Percentiles rank a stretch among this genome's conserved stretches.
These are phyloP conservation scores for Backusella morwellensis DNA, from an alignment of 192 early-diverging fungal genomes.

Conservation along the genomic window DNA sequence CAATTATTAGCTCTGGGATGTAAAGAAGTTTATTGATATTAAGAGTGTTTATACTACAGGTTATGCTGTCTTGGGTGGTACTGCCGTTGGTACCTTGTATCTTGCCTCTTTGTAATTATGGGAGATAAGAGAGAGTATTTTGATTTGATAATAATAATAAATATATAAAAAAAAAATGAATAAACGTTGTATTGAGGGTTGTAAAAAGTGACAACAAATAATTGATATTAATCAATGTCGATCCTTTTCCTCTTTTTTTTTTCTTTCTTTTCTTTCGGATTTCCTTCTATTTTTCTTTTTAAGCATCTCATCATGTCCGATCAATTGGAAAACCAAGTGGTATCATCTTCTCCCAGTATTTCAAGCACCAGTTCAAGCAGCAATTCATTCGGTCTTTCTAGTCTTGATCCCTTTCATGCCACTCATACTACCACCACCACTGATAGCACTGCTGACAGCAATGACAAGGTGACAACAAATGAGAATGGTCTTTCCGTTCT, in stretches of 20 bases:
- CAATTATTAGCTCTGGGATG: slow-evolving; percentile 74
- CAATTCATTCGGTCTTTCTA: not conserved
- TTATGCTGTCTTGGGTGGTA: slow-evolving; percentile 64
- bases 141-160: not conserved
- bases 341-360: not conserved
- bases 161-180: not conserved
- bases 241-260: not conserved
- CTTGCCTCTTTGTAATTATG: slow-evolving; percentile 30
- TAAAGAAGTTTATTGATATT: slow-evolving; percentile 61
- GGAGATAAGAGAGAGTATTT: not conserved
- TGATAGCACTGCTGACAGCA: not conserved
- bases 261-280: not conserved
- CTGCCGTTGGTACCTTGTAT: slow-evolving; percentile 28
- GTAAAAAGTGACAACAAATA: too few species aligned
- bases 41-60: slow-evolving; percentile 83
- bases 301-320: not conserved
- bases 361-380: not conserved
- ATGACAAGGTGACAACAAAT: not conserved
- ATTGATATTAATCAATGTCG: not conserved
- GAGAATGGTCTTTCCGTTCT: not conserved
- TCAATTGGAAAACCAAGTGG: not conserved
- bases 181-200: not conserved
- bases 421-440: not conserved
- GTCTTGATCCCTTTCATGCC: not conserved
- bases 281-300: too few species aligned